Conservation (phyloP, 345 rosid species). For the Eutrema heterophyllum region DNA sequence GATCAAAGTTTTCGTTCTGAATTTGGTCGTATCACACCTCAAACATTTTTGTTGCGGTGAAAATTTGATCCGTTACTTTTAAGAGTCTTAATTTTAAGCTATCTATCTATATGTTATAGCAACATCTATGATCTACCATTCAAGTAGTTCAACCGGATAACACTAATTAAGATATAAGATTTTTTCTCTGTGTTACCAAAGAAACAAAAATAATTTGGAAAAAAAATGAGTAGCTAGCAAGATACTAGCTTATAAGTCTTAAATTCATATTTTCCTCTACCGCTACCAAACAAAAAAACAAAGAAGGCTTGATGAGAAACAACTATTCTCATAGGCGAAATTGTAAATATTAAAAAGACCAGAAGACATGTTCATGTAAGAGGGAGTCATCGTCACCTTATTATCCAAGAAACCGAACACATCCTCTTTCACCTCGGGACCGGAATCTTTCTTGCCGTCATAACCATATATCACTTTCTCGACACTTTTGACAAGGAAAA, state of each 20-base stretch:
- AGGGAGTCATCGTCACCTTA: too few species aligned
- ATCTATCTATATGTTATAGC: neutral
- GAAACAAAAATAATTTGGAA: neutral
- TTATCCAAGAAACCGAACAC: too few species aligned
- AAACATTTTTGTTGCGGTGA: neutral
- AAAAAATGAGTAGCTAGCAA: neutral
- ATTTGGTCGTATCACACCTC: neutral
- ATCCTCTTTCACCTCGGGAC: too few species aligned
- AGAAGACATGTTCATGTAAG: too few species aligned
- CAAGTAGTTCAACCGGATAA: neutral
- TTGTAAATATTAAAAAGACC: too few species aligned
- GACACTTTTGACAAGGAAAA: too few species aligned
- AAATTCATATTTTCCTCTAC: neutral
- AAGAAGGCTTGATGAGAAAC: neutral
- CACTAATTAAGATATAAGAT: neutral
- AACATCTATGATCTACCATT: too few species aligned
- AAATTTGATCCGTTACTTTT: too few species aligned
- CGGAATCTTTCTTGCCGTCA: too few species aligned
- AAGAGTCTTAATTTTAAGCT: too few species aligned
- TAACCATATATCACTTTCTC: too few species aligned
- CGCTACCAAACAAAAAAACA: neutral
- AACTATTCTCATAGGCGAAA: constrained; percentile 5
- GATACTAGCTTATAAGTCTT: constrained; percentile 9
- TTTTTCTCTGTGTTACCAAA: neutral
- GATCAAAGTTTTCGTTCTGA: neutral